Conservation (phyloP, 257 asterid genomes). For the Paulownia fortunei region DNA sequence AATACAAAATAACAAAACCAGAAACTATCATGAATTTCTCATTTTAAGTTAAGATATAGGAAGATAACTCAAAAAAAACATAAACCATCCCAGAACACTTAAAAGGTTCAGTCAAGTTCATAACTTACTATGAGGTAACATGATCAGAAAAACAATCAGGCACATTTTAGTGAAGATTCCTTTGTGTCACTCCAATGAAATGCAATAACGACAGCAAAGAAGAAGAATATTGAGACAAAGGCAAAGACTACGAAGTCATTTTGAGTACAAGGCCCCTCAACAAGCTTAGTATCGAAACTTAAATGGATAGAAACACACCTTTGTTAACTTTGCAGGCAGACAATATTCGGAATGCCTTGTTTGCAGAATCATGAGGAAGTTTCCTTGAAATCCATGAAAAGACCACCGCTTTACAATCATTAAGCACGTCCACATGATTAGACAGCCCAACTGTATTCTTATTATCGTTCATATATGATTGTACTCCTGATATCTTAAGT, state of each 20-base stretch:
- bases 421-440: slow-evolving; percentile 59
- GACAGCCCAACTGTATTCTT: slow-evolving; percentile 61
- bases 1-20: no score
- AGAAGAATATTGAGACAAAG: background rate
- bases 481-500: slow-evolving; percentile 71
- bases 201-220: slow-evolving; percentile 4
- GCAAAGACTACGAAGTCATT: background rate
- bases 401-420: slow-evolving; percentile 91
- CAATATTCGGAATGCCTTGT: slow-evolving; percentile 79
- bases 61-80: no score
- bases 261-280: background rate
- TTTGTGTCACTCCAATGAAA: background rate
- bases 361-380: slow-evolving; percentile 74
- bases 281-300: background rate
- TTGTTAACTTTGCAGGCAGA: slow-evolving; percentile 97
- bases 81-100: background rate
- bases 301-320: slow-evolving; percentile 51
- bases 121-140: slow-evolving; percentile 3
- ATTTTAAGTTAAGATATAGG: no score
- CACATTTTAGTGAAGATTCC: background rate
- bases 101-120: background rate
- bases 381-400: slow-evolving; percentile 86
- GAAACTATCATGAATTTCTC: no score
- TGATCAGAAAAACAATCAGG: slow-evolving; percentile 10
- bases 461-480: slow-evolving; percentile 54